Evolutionary conservation across 805 yeast genomes (phyloP).

Genomic region (Kockiozyma suomiensis): DNA sequence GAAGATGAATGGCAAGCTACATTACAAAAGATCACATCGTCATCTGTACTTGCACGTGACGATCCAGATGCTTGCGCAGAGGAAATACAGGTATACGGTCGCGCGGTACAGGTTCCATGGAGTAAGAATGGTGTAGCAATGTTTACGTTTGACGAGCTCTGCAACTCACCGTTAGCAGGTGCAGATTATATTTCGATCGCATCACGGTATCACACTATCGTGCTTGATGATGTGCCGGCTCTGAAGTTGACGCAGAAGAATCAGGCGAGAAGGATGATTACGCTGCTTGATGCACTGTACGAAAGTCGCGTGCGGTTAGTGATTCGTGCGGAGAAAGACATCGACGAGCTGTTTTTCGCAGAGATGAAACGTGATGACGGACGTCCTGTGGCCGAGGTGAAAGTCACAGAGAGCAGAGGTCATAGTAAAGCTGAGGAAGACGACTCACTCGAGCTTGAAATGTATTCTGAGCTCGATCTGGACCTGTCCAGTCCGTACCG

Average conservation of each 20-base stretch:
- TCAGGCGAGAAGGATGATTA: constrained; percentile 66
- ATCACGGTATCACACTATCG: constrained; percentile 57
- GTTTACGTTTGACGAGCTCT: constrained; percentile 57
- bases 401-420: constrained; percentile 20
- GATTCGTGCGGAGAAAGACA: constrained; percentile 52
- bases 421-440: constrained; percentile 9
- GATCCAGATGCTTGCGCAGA: constrained; percentile 22
- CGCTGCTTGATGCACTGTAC: constrained; percentile 67
- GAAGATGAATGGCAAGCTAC: constrained; percentile 28
- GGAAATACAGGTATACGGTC: constrained; percentile 57
- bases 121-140: constrained; percentile 49
- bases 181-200: constrained; percentile 73
- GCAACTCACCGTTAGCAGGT: constrained; percentile 61
- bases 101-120: constrained; percentile 53
- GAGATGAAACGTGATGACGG: constrained; percentile 41
- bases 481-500: constrained; percentile 66
- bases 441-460: constrained; percentile 60
- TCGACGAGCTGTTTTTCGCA: constrained; percentile 66
- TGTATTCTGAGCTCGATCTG: constrained; percentile 64
- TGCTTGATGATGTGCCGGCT: constrained; percentile 64
- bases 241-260: constrained; percentile 60
- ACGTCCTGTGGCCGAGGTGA: constrained; percentile 37
- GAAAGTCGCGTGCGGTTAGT: constrained; percentile 66
- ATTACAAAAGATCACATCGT: not conserved
- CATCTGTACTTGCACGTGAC: constrained; percentile 1